phyloP scores from a whole-genome alignment of 2,329 filamentous ascomycete genomes.

The Alternaria rosae region DNA sequence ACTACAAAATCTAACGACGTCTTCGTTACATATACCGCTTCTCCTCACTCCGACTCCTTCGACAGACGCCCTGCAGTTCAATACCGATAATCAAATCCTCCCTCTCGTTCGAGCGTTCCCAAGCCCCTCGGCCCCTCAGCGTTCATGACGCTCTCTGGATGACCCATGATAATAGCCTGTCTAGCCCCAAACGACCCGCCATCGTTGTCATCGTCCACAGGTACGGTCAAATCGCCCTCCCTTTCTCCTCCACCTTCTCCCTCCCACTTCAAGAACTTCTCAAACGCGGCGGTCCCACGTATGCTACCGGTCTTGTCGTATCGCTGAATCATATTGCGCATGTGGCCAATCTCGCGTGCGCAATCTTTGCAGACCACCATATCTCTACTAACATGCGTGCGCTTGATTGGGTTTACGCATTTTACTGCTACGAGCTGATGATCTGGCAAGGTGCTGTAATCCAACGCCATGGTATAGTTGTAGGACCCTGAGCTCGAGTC shows the following conservation, averaged over 20 bases:
- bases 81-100: constrained; percentile 6
- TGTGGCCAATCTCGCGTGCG: constrained; percentile 34
- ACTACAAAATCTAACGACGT: not conserved
- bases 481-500: constrained; percentile 20
- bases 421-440: constrained; percentile 33
- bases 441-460: constrained; percentile 35
- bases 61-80: not conserved
- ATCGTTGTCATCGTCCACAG: constrained; percentile 23
- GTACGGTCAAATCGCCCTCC: constrained; percentile 32
- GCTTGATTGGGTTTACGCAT: constrained; percentile 27
- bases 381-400: constrained; percentile 31
- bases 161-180: constrained; percentile 34
- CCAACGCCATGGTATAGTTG: constrained; percentile 14
- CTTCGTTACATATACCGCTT: not conserved
- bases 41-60: not conserved
- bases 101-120: constrained; percentile 18
- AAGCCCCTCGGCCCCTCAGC: constrained; percentile 20
- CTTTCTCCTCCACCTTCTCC: constrained; percentile 24
- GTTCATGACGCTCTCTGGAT: constrained; percentile 26
- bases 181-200: constrained; percentile 21
- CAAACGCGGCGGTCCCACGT: constrained; percentile 38
- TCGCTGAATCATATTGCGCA: constrained; percentile 40
- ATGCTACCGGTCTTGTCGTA: constrained; percentile 43
- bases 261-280: constrained; percentile 38
- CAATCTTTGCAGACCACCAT: constrained; percentile 43